phyloP scores from a whole-genome alignment of 2,329 filamentous ascomycete species.

The Cytospora schulzeri region DNA sequence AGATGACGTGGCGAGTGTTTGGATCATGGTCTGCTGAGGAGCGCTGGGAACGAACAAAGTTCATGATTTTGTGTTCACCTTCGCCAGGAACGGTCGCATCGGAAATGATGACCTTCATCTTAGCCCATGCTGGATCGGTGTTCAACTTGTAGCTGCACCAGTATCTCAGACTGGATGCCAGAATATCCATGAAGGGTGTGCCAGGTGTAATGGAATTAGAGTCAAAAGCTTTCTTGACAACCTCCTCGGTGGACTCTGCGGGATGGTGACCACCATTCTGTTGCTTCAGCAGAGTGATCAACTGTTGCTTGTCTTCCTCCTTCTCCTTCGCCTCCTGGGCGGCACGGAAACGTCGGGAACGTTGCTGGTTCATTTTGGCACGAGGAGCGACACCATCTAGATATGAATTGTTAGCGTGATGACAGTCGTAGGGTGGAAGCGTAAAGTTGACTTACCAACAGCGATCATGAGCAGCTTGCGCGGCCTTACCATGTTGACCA shows the following conservation, averaged over 20 bases:
- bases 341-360: conserved; percentile 90
- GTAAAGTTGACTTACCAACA: conserved; percentile 66
- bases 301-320: conserved; percentile 85
- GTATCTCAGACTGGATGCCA: conserved; percentile 86
- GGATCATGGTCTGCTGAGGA: conserved; percentile 89
- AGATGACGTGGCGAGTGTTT: conserved; percentile 97
- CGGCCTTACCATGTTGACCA: conserved; percentile 97
- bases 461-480: conserved; percentile 97
- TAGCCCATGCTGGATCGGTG: conserved; percentile 93
- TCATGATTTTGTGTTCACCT: conserved; percentile 99
- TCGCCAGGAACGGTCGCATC: conserved; percentile 97
- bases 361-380: conserved; percentile 99
- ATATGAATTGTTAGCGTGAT: conserved; percentile 34
- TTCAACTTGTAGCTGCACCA: conserved; percentile 98
- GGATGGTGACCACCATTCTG: conserved; percentile 70
- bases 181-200: conserved; percentile 97
- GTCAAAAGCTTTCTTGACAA: conserved; percentile 90
- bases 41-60: conserved; percentile 92
- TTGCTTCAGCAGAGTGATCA: conserved; percentile 80
- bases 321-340: conserved; percentile 95
- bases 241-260: conserved; percentile 61
- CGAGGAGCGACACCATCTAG: conserved; percentile 92
- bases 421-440: not conserved
- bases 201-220: conserved; percentile 86
- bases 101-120: conserved; percentile 96